A percentile compares a stretch with the other conserved stretches of the same genome.
Evolutionary conservation across 192 early-diverging fungal species (phyloP).

Genomic region (Geosiphon pyriformis): DNA sequence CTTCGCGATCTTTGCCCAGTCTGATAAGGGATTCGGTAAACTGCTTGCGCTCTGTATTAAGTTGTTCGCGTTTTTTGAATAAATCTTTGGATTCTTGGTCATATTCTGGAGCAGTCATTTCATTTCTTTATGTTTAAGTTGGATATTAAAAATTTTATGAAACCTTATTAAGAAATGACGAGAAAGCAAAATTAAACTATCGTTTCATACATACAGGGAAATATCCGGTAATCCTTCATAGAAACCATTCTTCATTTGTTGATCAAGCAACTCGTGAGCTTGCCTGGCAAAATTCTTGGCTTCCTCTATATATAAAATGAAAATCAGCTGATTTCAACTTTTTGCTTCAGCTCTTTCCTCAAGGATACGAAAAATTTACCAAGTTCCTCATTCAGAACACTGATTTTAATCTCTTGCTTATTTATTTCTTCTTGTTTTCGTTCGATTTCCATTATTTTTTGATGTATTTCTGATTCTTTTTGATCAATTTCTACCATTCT

Average conservation of each 20-base stretch:
- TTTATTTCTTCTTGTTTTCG: not conserved
- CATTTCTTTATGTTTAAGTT: not conserved
- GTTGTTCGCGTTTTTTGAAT: not conserved
- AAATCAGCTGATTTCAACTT: too few relatives aligned
- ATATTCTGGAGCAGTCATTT: slow-evolving; percentile 8
- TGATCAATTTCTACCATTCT: not conserved
- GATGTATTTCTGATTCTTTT: not conserved
- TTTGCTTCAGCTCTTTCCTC: too few relatives aligned
- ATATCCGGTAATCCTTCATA: slow-evolving; percentile 2
- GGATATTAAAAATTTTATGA: not conserved
- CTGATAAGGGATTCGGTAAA: slow-evolving; percentile 8
- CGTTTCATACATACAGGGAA: not conserved
- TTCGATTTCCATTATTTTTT: not conserved
- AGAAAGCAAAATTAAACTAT: not conserved
- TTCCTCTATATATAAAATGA: not conserved
- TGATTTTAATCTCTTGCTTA: slow-evolving; percentile 1
- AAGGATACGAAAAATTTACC: slow-evolving; percentile 5
- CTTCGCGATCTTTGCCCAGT: slow-evolving; percentile 14
- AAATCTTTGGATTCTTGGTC: not conserved
- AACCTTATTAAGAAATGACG: not conserved
- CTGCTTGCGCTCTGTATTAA: slow-evolving; percentile 4
- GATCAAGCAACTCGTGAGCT: slow-evolving; percentile 1
- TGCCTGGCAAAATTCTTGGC: not conserved
- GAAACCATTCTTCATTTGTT: not conserved
- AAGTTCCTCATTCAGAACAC: not conserved